phyloP scores from a whole-genome alignment of 192 early-diverging fungal species.

The Coemansia interrupta region DNA sequence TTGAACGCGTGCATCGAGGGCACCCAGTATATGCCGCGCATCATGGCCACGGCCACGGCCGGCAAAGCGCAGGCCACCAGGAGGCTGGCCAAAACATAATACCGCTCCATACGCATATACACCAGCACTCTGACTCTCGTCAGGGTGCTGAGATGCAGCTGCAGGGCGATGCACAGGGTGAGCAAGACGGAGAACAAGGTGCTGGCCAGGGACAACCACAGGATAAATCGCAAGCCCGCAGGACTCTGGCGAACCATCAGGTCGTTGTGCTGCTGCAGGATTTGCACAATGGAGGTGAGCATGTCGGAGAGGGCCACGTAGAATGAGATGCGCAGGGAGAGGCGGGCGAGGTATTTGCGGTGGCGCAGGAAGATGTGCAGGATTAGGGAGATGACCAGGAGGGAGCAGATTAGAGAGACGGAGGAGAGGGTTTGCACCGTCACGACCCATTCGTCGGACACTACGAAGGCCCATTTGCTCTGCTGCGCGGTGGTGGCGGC shows the following conservation, averaged over 20 bases:
- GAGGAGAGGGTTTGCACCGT: constrained; percentile 24
- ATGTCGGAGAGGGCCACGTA: constrained; percentile 27
- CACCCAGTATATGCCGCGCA: constrained; percentile 33
- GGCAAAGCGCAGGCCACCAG: constrained; percentile 22
- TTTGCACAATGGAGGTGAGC: constrained; percentile 14
- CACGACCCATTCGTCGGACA: constrained; percentile 22
- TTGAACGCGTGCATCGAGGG: constrained; percentile 37
- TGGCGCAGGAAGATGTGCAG: constrained; percentile 12
- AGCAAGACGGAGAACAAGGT: constrained; percentile 30
- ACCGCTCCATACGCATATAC: constrained; percentile 37
- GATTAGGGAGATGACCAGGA: constrained; percentile 10
- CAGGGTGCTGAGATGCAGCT: constrained; percentile 46
- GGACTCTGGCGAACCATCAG: constrained; percentile 25
- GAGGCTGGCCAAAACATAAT: constrained; percentile 21
- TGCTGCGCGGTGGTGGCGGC: neutral
- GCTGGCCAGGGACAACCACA: constrained; percentile 40
- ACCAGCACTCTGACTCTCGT: constrained; percentile 25
- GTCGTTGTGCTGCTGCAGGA: constrained; percentile 29
- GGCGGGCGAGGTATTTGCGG: constrained; percentile 24
- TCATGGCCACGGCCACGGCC: constrained; percentile 23
- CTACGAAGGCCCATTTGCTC: constrained; percentile 30
- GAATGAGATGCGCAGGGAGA: constrained; percentile 36
- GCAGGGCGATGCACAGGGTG: constrained; percentile 29
- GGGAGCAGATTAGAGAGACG: constrained; percentile 28
- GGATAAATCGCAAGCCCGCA: constrained; percentile 21